These are phyloP conservation scores for Pythium rishiriense DNA, from an alignment of 352 stramenopile species.

Conservation along the genomic window DNA sequence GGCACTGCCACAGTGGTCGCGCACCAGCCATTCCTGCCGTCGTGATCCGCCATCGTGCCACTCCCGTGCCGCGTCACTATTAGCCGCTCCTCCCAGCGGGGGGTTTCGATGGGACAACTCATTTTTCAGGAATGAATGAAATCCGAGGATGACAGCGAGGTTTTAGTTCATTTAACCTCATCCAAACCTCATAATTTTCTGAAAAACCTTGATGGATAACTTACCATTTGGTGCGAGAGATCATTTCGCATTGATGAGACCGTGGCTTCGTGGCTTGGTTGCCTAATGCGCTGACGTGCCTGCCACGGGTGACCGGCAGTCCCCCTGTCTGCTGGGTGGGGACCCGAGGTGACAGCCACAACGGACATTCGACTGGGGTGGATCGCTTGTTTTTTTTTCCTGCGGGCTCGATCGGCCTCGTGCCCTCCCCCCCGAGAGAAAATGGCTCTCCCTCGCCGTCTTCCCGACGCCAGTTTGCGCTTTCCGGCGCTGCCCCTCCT, in stretches of 20 bases:
- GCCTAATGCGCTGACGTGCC: slow-evolving; percentile 7
- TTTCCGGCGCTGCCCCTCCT: no score
- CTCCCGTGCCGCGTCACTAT: no score
- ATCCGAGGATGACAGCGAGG: no score
- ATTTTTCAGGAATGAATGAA: background rate
- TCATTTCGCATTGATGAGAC: background rate
- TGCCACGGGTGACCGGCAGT: background rate
- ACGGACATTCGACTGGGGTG: background rate
- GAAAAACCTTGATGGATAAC: slow-evolving; percentile 1
- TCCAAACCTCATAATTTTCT: no score
- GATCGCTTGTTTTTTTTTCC: background rate
- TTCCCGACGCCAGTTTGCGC: background rate
- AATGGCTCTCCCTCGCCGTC: slow-evolving; percentile 1
- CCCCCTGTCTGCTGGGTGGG: background rate
- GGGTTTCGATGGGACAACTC: slow-evolving; percentile 10
- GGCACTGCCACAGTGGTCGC: no score
- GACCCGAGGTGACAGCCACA: no score
- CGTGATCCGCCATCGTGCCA: no score
- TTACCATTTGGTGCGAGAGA: background rate
- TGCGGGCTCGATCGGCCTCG: background rate
- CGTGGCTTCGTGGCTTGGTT: background rate
- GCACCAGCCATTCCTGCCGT: no score
- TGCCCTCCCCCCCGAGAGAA: background rate
- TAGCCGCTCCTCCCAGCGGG: background rate
- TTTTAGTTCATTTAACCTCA: no score